Evolutionary conservation across 2,329 filamentous ascomycete genomes (phyloP).

Genomic region (Curvularia sp.): DNA sequence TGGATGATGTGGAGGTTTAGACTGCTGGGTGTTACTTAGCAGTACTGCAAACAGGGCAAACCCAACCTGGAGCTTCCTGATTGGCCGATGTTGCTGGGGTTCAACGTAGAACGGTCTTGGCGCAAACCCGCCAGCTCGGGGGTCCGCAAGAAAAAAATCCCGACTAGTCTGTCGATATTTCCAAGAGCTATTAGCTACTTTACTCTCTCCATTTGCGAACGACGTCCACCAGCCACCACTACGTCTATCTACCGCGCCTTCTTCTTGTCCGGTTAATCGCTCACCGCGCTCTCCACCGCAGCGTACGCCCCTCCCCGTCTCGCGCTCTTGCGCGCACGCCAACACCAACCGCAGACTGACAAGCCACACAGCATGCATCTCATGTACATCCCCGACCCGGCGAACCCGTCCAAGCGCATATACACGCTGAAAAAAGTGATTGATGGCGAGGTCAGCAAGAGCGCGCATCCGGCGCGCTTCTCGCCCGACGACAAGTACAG

Average conservation of each 20-base stretch:
- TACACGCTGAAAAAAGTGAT: slow-evolving; percentile 95
- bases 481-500: slow-evolving; percentile 99
- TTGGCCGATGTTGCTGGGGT: neutral
- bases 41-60: slow-evolving; percentile 20
- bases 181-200: neutral
- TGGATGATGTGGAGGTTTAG: slow-evolving; percentile 25
- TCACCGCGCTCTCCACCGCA: neutral
- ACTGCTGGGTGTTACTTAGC: neutral
- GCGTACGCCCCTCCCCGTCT: slow-evolving; percentile 2
- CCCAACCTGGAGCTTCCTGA: neutral
- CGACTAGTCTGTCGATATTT: neutral
- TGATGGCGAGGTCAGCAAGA: slow-evolving; percentile 87
- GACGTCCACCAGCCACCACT: no score
- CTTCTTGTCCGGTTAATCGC: neutral
- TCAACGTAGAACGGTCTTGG: neutral
- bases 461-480: slow-evolving; percentile 93
- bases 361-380: slow-evolving; percentile 65
- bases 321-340: slow-evolving; percentile 9
- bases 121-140: slow-evolving; percentile 19
- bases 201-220: no score
- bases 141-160: slow-evolving; percentile 37
- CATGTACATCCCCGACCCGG: slow-evolving; percentile 83
- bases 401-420: slow-evolving; percentile 74
- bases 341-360: neutral
- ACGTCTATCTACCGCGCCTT: neutral